Conservation (phyloP, 129 eudicot genomes). For the Lonicera japonica region DNA sequence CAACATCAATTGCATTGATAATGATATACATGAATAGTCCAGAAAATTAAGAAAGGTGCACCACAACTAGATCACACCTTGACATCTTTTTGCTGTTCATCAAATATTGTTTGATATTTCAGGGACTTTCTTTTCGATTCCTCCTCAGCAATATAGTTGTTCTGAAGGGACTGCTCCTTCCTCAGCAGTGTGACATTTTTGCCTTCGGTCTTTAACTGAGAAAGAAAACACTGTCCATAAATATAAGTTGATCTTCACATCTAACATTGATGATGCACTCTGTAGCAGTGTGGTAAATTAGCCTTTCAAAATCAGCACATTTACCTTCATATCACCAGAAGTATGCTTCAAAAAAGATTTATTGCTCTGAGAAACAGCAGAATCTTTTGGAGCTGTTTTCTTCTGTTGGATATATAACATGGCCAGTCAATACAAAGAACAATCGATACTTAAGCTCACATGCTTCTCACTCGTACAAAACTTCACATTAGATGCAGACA, state of each 20-base stretch:
- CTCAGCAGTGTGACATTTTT: conserved; percentile 17
- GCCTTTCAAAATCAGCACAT: neutral
- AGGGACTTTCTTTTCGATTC: conserved; percentile 35
- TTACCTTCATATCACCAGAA: conserved; percentile 46
- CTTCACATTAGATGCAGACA: neutral
- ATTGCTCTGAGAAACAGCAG: conserved; percentile 26
- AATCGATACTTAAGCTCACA: conserved; percentile 2
- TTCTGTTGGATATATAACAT: conserved; percentile 27
- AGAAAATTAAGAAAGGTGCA: neutral
- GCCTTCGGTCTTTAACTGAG: conserved; percentile 27
- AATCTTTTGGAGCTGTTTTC: conserved; percentile 42
- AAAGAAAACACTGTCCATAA: conserved; percentile 11
- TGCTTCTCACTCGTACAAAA: neutral
- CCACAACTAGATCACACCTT: conserved; percentile 35
- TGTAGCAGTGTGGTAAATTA: neutral
- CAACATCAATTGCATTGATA: neutral
- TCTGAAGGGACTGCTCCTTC: conserved; percentile 24
- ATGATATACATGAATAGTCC: neutral
- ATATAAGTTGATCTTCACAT: neutral
- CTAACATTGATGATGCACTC: neutral
- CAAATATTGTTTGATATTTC: conserved; percentile 56
- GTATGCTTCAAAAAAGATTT: conserved; percentile 21
- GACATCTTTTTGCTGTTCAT: conserved; percentile 62
- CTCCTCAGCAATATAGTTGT: conserved; percentile 33
- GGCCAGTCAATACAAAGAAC: conserved; percentile 8